Conservation (phyloP, 306 rosid genomes). For the Senna siamea region DNA sequence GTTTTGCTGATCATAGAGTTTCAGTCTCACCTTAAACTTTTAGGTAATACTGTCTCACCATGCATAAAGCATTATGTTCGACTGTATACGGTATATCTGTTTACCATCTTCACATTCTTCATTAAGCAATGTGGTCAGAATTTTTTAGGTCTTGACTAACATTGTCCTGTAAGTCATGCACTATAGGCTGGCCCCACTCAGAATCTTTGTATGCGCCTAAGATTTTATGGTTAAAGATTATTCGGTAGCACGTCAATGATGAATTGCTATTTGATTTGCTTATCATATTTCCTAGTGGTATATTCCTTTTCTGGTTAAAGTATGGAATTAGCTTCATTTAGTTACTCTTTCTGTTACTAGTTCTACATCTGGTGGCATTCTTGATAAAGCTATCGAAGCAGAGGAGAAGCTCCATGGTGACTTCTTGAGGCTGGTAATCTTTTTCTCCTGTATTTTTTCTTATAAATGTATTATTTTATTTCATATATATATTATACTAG, state of each 20-base stretch:
- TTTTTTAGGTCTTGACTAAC: background rate
- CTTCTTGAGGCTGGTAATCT: constrained; percentile 86
- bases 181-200: background rate
- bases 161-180: background rate
- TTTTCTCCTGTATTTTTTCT: constrained; percentile 36
- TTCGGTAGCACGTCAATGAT: background rate
- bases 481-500: constrained; percentile 1
- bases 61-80: too few relatives aligned
- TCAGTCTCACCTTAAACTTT: too few relatives aligned
- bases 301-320: constrained; percentile 2
- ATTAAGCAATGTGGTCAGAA: background rate
- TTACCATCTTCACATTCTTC: too few relatives aligned
- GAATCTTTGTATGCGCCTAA: background rate
- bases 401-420: constrained; percentile 78
- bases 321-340: constrained; percentile 21
- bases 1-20: background rate
- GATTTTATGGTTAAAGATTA: background rate
- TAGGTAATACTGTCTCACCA: too few relatives aligned
- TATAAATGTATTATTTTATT: constrained; percentile 17
- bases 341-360: constrained; percentile 46
- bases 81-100: too few relatives aligned
- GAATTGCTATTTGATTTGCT: constrained; percentile 4
- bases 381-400: constrained; percentile 75
- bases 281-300: constrained; percentile 15
- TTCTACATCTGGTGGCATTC: constrained; percentile 78